Base-by-base conservation (phyloP, 202 grass and related monocot species). In the Digitaria exilis region DNA sequence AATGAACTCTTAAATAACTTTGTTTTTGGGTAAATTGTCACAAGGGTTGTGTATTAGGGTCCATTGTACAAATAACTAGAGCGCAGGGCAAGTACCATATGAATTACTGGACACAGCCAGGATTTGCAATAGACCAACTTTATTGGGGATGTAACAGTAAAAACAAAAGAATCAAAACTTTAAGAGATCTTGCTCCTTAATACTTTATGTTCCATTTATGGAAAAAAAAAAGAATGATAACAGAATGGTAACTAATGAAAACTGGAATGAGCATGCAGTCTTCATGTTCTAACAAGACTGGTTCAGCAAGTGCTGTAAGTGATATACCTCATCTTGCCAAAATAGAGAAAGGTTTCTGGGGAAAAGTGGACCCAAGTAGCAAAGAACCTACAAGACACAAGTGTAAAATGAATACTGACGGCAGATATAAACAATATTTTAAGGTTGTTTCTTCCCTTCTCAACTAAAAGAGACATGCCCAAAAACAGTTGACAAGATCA, bases 281-380 rank as follows among this genome's bases (percentile, higher is more conserved):
- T 76, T 83, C 30, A 79, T 75, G 57, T 76, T 31, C 69, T 74
- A 76, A 78, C 15, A 65, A 75, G 2, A 73, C 32, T 34, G 71
- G 54, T 78, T 72, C 41, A 39, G 78, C 73, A 39, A 39, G 37
- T 39, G 37, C 0, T 39, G 37, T 80, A 91, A 63, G 79, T 71
- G 77, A 10, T 83, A 87, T 98, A 98, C 95, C 95, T 98, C 95
- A 88, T 98, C 95, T 93, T 98, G 92, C 92, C 85, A 95, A 84
- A 98, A 93, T 76, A 93, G 85, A 79, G 81, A 89, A 74, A 98
- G 90, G 80, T 98, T 95, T 85, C 88, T 93, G 28, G 95, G 92
- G 65, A 98, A 98, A 71, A 98, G 86, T 84, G 89, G 85, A 74
- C 90, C 92, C 78, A 98, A 87, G 82, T 90, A 95, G 80, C 95